A percentile compares a stretch with the other conserved stretches of the same genome.
phyloP scores from a whole-genome alignment of 2,329 filamentous ascomycete genomes.

The Scytalidium sp. region DNA sequence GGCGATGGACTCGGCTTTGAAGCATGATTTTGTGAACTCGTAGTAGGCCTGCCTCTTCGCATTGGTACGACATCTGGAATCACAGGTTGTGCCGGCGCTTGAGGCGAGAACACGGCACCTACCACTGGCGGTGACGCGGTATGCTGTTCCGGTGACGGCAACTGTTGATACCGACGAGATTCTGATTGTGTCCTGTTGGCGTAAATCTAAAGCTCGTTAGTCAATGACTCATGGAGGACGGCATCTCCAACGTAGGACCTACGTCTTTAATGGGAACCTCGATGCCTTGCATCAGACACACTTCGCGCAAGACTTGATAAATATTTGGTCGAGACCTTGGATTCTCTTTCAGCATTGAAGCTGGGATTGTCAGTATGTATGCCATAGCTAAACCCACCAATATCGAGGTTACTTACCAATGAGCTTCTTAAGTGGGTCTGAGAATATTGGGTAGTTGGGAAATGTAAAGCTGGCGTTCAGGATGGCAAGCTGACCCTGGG shows the following conservation, averaged over 20 bases:
- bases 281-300: constrained; percentile 83
- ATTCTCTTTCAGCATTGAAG: constrained; percentile 85
- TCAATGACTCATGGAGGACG: constrained; percentile 7
- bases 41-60: constrained; percentile 76
- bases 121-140: constrained; percentile 55
- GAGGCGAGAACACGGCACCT: constrained; percentile 79
- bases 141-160: constrained; percentile 54
- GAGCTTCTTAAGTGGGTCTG: constrained; percentile 81
- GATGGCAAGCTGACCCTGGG: constrained; percentile 95
- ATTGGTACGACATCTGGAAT: constrained; percentile 93
- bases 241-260: constrained; percentile 33
- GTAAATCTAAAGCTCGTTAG: constrained; percentile 62
- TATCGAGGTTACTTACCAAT: constrained; percentile 62
- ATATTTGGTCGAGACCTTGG: constrained; percentile 79
- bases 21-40: constrained; percentile 42
- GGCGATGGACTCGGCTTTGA: constrained; percentile 64
- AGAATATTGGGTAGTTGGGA: constrained; percentile 84
- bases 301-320: constrained; percentile 85
- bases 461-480: constrained; percentile 94
- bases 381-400: background rate
- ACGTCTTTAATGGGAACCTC: constrained; percentile 88
- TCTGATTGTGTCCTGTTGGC: constrained; percentile 62
- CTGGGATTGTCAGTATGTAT: constrained; percentile 40
- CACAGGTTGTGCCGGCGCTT: constrained; percentile 63
- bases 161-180: constrained; percentile 52